Conservation (phyloP, 2,329 filamentous ascomycete genomes). For the Claviceps purpurea region DNA sequence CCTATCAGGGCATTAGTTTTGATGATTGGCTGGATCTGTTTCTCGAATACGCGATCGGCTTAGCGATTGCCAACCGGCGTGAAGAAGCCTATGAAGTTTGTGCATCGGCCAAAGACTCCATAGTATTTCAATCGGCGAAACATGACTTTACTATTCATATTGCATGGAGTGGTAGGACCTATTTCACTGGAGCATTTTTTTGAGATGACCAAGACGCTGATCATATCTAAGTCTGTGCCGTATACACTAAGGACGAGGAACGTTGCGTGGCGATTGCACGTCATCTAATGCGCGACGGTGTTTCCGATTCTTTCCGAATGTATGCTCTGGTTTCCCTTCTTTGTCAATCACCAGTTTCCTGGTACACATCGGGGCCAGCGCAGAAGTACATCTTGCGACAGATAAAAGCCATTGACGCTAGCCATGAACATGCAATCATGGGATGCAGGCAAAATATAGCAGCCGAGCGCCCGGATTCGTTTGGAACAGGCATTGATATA, state of each 20-base stretch:
- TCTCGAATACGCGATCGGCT: slow-evolving; percentile 67
- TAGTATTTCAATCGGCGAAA: slow-evolving; percentile 63
- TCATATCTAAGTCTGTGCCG: slow-evolving; percentile 53
- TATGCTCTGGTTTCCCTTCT: slow-evolving; percentile 68
- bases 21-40: slow-evolving; percentile 82
- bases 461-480: background rate
- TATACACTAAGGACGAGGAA: slow-evolving; percentile 69
- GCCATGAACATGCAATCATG: slow-evolving; percentile 27
- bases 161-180: slow-evolving; percentile 55
- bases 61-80: slow-evolving; percentile 53
- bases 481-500: slow-evolving; percentile 47
- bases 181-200: background rate
- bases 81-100: slow-evolving; percentile 70
- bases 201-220: background rate
- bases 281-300: slow-evolving; percentile 72
- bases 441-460: slow-evolving; percentile 13
- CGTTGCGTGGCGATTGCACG: slow-evolving; percentile 59
- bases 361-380: slow-evolving; percentile 67
- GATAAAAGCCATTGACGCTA: slow-evolving; percentile 76
- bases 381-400: slow-evolving; percentile 88
- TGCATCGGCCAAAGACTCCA: slow-evolving; percentile 64
- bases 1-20: slow-evolving; percentile 68
- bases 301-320: slow-evolving; percentile 72
- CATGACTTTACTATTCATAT: slow-evolving; percentile 62
- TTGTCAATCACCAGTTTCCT: slow-evolving; percentile 56